phyloP scores from a whole-genome alignment of 441 rosid genomes.

The Daphne laureola region DNA sequence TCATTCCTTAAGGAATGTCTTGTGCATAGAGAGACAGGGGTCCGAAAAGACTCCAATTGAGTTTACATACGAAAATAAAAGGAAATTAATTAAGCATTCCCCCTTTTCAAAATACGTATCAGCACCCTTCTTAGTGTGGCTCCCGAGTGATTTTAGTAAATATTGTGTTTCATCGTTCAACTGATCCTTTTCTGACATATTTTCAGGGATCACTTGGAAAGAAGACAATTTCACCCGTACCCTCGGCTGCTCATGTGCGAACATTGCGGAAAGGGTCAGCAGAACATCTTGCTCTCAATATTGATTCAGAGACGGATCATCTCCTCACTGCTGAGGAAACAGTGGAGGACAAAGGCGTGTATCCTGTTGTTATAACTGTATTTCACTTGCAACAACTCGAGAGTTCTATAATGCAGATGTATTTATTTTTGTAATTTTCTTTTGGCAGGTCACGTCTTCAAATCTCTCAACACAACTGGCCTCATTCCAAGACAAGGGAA shows the following conservation, averaged over 20 bases:
- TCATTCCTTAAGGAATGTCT: no score
- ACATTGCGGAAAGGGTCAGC: slow-evolving; percentile 78
- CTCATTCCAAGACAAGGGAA: slow-evolving; percentile 85
- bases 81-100: no score
- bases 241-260: slow-evolving; percentile 77
- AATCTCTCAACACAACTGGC: slow-evolving; percentile 82
- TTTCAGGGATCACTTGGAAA: slow-evolving; percentile 53
- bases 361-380: background rate
- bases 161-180: background rate
- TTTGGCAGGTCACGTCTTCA: slow-evolving; percentile 73
- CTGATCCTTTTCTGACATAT: slow-evolving; percentile 17
- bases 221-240: slow-evolving; percentile 41
- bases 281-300: slow-evolving; percentile 76
- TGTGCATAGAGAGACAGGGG: no score
- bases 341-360: slow-evolving; percentile 78
- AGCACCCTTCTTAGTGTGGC: no score
- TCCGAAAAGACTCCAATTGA: no score
- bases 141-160: no score
- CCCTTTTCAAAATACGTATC: no score
- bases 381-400: no score
- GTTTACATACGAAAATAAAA: no score
- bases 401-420: no score
- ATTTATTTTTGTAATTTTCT: background rate
- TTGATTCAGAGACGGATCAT: slow-evolving; percentile 62
- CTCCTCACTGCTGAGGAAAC: slow-evolving; percentile 51